phyloP scores from a whole-genome alignment of 2,329 filamentous ascomycete genomes.

The Exophiala sideris region DNA sequence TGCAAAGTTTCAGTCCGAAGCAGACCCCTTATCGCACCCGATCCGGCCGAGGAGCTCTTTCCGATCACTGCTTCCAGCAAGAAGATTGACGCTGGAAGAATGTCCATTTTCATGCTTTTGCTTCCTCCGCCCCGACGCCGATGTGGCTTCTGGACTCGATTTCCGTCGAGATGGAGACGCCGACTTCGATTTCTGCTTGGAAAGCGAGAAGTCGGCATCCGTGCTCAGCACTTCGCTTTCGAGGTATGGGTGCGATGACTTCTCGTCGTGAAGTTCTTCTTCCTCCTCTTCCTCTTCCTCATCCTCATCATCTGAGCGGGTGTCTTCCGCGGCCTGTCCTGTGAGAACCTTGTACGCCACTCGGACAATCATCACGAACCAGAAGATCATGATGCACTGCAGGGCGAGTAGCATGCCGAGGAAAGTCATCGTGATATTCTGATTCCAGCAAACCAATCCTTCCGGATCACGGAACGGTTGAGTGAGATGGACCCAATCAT shows the following conservation, averaged over 20 bases:
- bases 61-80: slow-evolving; percentile 25
- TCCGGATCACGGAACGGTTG: slow-evolving; percentile 70
- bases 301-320: slow-evolving; percentile 79
- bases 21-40: slow-evolving; percentile 32
- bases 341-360: slow-evolving; percentile 77
- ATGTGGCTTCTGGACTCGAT: slow-evolving; percentile 7
- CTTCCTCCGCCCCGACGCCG: slow-evolving; percentile 10
- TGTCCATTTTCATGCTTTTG: slow-evolving; percentile 24
- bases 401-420: slow-evolving; percentile 71
- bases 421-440: slow-evolving; percentile 72
- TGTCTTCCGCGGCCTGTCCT: slow-evolving; percentile 77
- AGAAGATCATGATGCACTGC: slow-evolving; percentile 75
- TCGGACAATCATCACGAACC: slow-evolving; percentile 84
- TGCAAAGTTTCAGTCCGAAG: slow-evolving; percentile 20
- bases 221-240: slow-evolving; percentile 26
- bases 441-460: slow-evolving; percentile 76
- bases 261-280: slow-evolving; percentile 5
- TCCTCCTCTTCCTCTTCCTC: slow-evolving; percentile 60
- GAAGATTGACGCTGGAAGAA: slow-evolving; percentile 26
- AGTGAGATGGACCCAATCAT: slow-evolving; percentile 61
- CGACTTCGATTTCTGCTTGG: slow-evolving; percentile 7
- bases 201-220: slow-evolving; percentile 20
- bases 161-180: slow-evolving; percentile 6
- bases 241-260: slow-evolving; percentile 10
- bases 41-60: slow-evolving; percentile 35